phyloP scores from a whole-genome alignment of 768 basidiomycete genomes.

The Cyathus striatus region DNA sequence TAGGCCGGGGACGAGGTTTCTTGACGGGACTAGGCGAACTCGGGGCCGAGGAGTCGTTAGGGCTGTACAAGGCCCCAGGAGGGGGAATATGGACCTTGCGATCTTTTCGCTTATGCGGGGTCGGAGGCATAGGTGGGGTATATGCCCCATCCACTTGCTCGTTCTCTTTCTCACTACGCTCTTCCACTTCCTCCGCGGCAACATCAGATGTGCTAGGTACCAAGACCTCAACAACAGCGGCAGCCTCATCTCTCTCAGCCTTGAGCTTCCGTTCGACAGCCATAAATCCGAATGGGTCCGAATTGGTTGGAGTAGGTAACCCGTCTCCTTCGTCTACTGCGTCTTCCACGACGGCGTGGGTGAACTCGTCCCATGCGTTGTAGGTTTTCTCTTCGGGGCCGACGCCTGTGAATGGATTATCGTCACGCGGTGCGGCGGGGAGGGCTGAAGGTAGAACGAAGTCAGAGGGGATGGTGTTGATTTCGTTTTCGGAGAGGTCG shows the following conservation, averaged over 20 bases:
- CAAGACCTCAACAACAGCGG: not conserved
- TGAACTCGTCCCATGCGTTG: constrained; percentile 18
- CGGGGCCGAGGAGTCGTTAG: not conserved
- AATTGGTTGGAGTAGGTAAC: constrained; percentile 15
- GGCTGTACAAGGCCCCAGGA: not conserved
- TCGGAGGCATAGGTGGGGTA: not conserved
- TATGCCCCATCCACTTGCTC: not conserved
- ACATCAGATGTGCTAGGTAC: not conserved
- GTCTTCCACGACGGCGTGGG: constrained; percentile 7
- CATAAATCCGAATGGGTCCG: constrained; percentile 56
- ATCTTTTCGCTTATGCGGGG: not conserved
- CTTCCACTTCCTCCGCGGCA: not conserved
- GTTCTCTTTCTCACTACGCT: not conserved
- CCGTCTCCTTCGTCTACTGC: not conserved
- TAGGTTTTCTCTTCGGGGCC: not conserved
- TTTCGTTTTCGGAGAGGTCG: not conserved
- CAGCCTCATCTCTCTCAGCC: constrained; percentile 24
- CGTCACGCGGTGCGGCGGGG: not conserved
- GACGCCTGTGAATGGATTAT: not conserved
- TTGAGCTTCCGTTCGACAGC: constrained; percentile 49
- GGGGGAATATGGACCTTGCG: not conserved
- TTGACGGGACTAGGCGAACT: not conserved
- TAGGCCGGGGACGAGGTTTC: not conserved
- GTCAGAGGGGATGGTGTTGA: constrained; percentile 4
- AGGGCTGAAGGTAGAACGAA: constrained; percentile 5